Evolutionary conservation across 2,329 filamentous ascomycete species (phyloP).

Genomic region (Aspergillus sp.): DNA sequence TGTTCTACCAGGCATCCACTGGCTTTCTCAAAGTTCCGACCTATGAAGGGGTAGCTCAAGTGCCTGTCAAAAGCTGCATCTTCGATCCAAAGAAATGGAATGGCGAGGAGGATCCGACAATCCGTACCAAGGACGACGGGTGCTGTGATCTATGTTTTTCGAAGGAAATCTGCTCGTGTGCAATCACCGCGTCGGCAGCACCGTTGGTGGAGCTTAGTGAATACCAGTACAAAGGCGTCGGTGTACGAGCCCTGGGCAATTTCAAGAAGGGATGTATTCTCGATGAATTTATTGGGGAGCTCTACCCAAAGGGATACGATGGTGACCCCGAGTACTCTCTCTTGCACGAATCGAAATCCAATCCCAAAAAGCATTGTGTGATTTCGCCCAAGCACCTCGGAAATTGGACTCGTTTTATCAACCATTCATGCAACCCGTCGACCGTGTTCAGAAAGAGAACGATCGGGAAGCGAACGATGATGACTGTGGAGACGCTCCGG

Average conservation of each 20-base stretch:
- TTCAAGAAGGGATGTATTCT: conserved; percentile 20
- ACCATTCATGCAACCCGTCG: conserved; percentile 29
- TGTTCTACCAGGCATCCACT: conserved; percentile 4
- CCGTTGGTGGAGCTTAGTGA: conserved; percentile 27
- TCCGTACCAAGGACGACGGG: conserved; percentile 8
- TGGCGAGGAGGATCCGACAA: conserved; percentile 8
- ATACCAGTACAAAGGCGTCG: conserved; percentile 23
- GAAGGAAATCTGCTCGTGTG: conserved; percentile 15
- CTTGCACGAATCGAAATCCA: too few species aligned
- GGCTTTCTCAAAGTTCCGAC: conserved; percentile 2
- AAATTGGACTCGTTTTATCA: conserved; percentile 33
- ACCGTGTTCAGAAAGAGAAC: conserved; percentile 12
- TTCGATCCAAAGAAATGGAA: conserved; percentile 8
- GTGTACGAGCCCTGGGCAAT: conserved; percentile 22
- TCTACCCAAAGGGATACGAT: conserved; percentile 4
- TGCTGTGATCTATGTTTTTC: conserved; percentile 15
- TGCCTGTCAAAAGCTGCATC: conserved; percentile 7
- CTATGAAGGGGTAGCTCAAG: conserved; percentile 8
- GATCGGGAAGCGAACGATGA: conserved; percentile 15
- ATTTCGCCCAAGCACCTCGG: conserved; percentile 18
- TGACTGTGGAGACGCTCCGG: conserved; percentile 14
- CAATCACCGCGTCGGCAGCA: conserved; percentile 5
- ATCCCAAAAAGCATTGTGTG: too few species aligned
- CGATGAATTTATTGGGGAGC: conserved; percentile 21
- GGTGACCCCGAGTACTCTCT: conserved; percentile 16